These are phyloP conservation scores for Penicillium janthinellum DNA, from an alignment of 2,329 filamentous ascomycete species.

Conservation along the genomic window DNA sequence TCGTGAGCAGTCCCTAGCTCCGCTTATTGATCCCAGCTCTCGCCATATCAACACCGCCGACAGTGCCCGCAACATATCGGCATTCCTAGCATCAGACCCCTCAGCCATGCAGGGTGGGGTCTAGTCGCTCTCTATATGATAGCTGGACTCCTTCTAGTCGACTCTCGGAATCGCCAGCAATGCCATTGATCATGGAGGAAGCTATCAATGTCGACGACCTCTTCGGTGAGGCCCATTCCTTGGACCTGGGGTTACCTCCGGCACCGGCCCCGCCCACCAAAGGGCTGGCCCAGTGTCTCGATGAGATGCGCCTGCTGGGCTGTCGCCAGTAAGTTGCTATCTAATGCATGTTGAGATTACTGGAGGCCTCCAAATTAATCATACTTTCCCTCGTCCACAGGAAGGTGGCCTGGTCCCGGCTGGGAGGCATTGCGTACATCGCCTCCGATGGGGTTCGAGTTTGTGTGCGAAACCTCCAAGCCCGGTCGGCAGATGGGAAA, in stretches of 20 bases:
- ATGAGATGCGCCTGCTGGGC: conserved; percentile 73
- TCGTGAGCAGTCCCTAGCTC: neutral
- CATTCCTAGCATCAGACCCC: neutral
- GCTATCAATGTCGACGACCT: conserved; percentile 70
- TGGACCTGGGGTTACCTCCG: conserved; percentile 56
- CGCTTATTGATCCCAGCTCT: neutral
- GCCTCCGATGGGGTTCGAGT: conserved; percentile 69
- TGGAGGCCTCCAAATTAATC: neutral
- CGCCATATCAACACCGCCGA: conserved; percentile 10
- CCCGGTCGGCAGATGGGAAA: conserved; percentile 66
- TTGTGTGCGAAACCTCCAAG: conserved; percentile 71
- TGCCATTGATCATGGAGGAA: conserved; percentile 60
- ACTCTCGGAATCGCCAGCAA: conserved; percentile 25
- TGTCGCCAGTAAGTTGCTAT: conserved; percentile 72
- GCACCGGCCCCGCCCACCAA: conserved; percentile 58
- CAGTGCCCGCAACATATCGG: conserved; percentile 1
- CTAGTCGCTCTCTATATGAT: conserved; percentile 9
- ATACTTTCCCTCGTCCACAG: conserved; percentile 47
- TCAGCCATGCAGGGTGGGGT: conserved; percentile 21
- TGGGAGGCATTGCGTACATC: conserved; percentile 82
- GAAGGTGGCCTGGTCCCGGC: conserved; percentile 82
- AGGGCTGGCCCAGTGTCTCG: conserved; percentile 70
- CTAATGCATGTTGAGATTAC: too few species aligned
- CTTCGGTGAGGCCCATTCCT: conserved; percentile 66
- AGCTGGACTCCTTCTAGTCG: conserved; percentile 4